Conservation (phyloP, 108 stramenopile genomes). For the Bacterosira constricta region DNA sequence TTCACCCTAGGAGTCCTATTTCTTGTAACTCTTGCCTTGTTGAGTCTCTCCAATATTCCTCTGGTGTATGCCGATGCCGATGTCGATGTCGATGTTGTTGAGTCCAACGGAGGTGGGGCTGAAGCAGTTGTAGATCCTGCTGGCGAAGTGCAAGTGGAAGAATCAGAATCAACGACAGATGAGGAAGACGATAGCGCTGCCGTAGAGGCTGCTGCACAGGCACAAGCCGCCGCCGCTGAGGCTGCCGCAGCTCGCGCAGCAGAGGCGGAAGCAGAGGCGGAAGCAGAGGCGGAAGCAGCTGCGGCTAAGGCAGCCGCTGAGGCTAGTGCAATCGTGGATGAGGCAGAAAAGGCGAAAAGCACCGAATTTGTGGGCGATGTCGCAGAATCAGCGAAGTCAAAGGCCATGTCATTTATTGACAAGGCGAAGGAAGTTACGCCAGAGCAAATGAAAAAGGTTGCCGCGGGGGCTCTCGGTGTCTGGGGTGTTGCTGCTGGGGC, state of each 20-base stretch:
- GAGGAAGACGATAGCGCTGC: conserved; percentile 12
- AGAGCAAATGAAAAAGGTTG: conserved; percentile 57
- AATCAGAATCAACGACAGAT: not conserved
- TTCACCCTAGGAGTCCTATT: conserved; percentile 26
- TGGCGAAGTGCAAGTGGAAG: conserved; percentile 29
- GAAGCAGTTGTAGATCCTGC: conserved; percentile 28
- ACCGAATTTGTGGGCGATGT: conserved; percentile 14
- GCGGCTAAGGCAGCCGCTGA: not conserved
- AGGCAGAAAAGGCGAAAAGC: not conserved
- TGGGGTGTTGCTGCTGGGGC: conserved; percentile 65
- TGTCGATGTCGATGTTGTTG: conserved; percentile 5
- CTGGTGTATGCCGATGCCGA: conserved; percentile 21
- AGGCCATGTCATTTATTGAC: conserved; percentile 35
- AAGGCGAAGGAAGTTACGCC: conserved; percentile 45
- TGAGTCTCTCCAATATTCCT: conserved; percentile 21
- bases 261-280: not conserved
- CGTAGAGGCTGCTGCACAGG: conserved; percentile 10
- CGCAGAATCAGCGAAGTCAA: conserved; percentile 24
- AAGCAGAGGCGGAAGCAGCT: not conserved
- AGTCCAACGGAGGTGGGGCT: not conserved
- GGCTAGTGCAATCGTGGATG: not conserved
- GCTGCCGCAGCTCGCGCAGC: not conserved
- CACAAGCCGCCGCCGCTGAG: conserved; percentile 1
- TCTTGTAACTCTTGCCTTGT: conserved; percentile 24
- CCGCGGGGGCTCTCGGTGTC: conserved; percentile 54